Evolutionary conservation across 352 stramenopile genomes (phyloP), one percentile per base, ranked within the genome.

Genomic region (Peronospora destructor): DNA sequence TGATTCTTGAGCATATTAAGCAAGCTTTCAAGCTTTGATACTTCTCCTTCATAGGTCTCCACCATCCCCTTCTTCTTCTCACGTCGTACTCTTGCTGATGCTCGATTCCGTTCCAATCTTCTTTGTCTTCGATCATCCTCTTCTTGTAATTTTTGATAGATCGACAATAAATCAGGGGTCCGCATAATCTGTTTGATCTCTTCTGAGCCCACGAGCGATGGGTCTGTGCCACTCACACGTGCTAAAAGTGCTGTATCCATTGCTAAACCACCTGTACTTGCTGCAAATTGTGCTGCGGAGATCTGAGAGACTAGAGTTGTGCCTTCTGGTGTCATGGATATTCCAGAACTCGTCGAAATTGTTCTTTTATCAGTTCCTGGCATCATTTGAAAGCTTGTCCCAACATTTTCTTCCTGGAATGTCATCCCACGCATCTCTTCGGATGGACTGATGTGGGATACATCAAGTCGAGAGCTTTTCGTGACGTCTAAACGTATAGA

Each of bases 121-220:
- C 79, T 60, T 54, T 91, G 83, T 19, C 83, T 68, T 14, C 79
- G 72, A 33, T 91, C 79, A 45, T 94, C 83, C 55, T 91, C 83
- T 61, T 91, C 81, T 39, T 91, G 83, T 1, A 94, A 59, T 46
- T 90, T 94, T 54, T 94, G 82, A 59, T 94, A 94, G 25, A 94
- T 94, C 16, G 76, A 90, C 26, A 94, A 52, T 17, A 94, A 50
- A 46, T 94, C 81, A 1, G 82, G 77, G 8, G 67, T 80, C 9
- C 77, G 75, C 81, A 94, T 94, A 53, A 94, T 91, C 62, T 91
- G 82, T 45, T 87, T 85, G 56, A 94, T 91, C 53, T 91, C 73
- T 49, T 94, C 81, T 5, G 75, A 80, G 37, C 77, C 80, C 53
- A 94, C 83, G 11, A 80, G 61, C 16, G 79, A 78, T 44, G 81